Evolutionary conservation across 805 yeast species (phyloP), one percentile per base, ranked within the genome.

Genomic region (Ogataea trehalophila): DNA sequence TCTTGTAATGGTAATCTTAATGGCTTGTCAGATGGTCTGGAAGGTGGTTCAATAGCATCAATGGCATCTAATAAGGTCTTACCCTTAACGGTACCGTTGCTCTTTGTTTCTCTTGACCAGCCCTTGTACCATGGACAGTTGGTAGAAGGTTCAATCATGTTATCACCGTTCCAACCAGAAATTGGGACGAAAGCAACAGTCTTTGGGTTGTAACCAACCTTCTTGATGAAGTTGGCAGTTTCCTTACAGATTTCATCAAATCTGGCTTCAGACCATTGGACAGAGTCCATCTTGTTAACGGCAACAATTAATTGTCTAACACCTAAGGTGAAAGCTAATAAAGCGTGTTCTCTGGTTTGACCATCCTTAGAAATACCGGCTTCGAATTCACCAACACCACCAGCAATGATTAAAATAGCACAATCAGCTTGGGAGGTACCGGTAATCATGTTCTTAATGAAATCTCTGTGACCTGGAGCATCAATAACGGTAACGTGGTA

Each of bases 401-500:
- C 87, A 69, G 92, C 95, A 71, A 87, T 86, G 67, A 88, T 88
- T 70, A 87, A 81, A 60, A 87, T 82, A 66, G 95, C 95, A 73
- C 94, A 80, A 74, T 87, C 95, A 70, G 95, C 94, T 77, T 88
- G 95, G 64, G 94, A 83, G 62, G 94, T 87, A 83, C 95, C 95
- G 67, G 95, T 87, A 71, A 87, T 87, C 95, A 87, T 87, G 80
- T 87, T 87, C 84, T 88, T 87, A 80, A 87, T 87, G 85, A 87
- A 87, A 81, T 87, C 95, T 77, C 92, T 83, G 85, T 87, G 96
- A 71, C 95, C 96, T 73, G 95, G 95, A 63, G 95, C 95, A 71
- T 87, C 95, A 70, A 87, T 87, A 68, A 88, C 94, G 67, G 95
- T 88, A 68, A 87, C 94, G 69, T 82, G 77, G 80, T 81, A 85